Evolutionary conservation across 2,329 filamentous ascomycete species (phyloP).

Genomic region (Exutisphaerella laricina): DNA sequence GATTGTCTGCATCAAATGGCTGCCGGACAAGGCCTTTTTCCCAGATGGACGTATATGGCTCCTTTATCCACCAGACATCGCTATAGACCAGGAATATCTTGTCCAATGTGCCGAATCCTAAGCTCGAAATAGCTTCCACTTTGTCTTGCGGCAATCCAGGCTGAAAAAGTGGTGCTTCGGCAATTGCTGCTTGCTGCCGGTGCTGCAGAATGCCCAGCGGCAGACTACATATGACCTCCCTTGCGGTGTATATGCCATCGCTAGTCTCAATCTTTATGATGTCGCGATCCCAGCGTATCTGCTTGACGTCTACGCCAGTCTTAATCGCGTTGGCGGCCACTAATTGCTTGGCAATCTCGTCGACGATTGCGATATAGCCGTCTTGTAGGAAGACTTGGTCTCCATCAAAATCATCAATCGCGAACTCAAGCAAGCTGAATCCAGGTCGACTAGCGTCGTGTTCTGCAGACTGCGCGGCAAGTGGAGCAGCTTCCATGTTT

Average conservation of each 20-base stretch:
- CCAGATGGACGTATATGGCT: constrained; percentile 18
- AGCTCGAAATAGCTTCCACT: constrained; percentile 11
- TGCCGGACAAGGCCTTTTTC: constrained; percentile 12
- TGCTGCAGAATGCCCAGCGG: constrained; percentile 24
- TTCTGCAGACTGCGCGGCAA: constrained; percentile 24
- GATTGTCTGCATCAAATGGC: constrained; percentile 5
- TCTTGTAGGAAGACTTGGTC: constrained; percentile 26
- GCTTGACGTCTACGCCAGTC: constrained; percentile 11
- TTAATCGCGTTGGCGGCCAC: constrained; percentile 11
- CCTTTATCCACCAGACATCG: constrained; percentile 21
- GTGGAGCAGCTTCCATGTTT: constrained; percentile 24
- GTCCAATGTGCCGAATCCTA: constrained; percentile 26
- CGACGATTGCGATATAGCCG: constrained; percentile 21
- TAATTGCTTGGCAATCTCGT: constrained; percentile 21
- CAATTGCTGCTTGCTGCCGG: neutral
- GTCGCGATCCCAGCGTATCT: constrained; percentile 14
- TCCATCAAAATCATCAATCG: constrained; percentile 26
- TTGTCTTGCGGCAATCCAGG: constrained; percentile 18
- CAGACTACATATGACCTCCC: constrained; percentile 22
- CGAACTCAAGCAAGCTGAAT: constrained; percentile 23
- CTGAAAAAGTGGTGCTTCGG: constrained; percentile 13
- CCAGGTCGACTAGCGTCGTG: constrained; percentile 10
- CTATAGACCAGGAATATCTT: constrained; percentile 25
- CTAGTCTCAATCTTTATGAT: constrained; percentile 16
- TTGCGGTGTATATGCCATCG: constrained; percentile 13